phyloP scores from a whole-genome alignment of 331 rosid genomes.

The Saraca asoca region DNA sequence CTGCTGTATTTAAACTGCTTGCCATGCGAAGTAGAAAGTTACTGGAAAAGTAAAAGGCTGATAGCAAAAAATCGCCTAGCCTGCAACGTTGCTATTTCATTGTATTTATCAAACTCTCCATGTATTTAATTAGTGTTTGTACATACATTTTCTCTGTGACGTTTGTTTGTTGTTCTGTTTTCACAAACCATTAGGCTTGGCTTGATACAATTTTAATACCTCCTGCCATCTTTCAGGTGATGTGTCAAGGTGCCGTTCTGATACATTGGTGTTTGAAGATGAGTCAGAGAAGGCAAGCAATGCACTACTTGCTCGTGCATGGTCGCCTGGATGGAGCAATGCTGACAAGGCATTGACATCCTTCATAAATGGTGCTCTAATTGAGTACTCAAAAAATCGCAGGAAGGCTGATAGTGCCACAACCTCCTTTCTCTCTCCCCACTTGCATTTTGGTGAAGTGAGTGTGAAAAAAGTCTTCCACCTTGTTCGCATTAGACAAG shows the following conservation, averaged over 20 bases:
- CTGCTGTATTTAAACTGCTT: too few species aligned
- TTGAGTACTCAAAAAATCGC: slow-evolving; percentile 68
- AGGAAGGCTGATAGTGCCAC: slow-evolving; percentile 87
- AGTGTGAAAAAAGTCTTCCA: slow-evolving; percentile 93
- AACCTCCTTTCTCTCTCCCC: slow-evolving; percentile 91
- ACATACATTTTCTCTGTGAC: too few species aligned
- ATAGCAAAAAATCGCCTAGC: too few species aligned
- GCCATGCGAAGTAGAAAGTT: too few species aligned
- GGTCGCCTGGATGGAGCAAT: slow-evolving; percentile 98
- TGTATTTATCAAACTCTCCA: too few species aligned
- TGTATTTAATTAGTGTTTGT: too few species aligned
- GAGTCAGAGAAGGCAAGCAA: slow-evolving; percentile 92
- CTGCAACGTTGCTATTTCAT: too few species aligned
- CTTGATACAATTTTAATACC: slow-evolving; percentile 4
- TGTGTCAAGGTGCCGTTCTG: slow-evolving; percentile 62
- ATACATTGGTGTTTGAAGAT: slow-evolving; percentile 73
- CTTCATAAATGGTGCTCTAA: slow-evolving; percentile 76
- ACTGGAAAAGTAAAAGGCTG: too few species aligned
- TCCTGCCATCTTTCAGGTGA: slow-evolving; percentile 59
- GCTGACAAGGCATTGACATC: slow-evolving; percentile 78
- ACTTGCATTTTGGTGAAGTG: slow-evolving; percentile 90
- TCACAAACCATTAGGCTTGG: neutral
- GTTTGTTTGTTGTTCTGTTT: neutral
- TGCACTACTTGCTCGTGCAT: slow-evolving; percentile 91
- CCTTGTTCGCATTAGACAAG: slow-evolving; percentile 78